Percentiles rank a stretch among this genome's conserved stretches.
Conservation (phyloP, 257 asterid genomes). For the Datura wrightii region DNA sequence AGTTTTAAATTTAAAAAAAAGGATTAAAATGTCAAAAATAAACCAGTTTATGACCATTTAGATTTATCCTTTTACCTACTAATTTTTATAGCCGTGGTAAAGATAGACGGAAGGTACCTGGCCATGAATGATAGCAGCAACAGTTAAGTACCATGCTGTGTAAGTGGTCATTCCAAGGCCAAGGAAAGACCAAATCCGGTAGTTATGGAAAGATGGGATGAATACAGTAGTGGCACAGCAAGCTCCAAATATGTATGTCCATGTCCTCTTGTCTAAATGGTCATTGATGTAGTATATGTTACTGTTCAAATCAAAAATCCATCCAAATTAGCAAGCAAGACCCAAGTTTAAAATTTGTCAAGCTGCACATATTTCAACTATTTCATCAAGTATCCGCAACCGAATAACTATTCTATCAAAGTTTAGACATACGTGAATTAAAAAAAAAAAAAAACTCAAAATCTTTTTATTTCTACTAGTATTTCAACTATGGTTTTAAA, state of each 20-base stretch:
- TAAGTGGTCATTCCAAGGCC: constrained; percentile 99
- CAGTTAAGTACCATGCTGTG: constrained; percentile 89
- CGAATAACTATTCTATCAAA: not conserved
- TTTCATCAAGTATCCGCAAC: not conserved
- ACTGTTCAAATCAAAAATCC: constrained; percentile 43
- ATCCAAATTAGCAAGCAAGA: not conserved
- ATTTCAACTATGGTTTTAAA: not conserved
- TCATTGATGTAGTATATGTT: constrained; percentile 91
- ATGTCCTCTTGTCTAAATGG: constrained; percentile 93
- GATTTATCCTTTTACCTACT: too few species aligned
- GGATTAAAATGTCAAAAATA: too few species aligned
- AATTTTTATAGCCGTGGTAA: too few species aligned
- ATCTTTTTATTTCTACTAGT: not conserved
- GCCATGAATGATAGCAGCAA: constrained; percentile 78
- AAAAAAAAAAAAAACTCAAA: too few species aligned
- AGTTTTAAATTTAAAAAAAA: too few species aligned
- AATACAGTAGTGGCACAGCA: constrained; percentile 97
- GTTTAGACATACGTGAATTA: not conserved
- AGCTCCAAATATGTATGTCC: constrained; percentile 99
- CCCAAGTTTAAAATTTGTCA: too few species aligned
- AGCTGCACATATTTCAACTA: too few species aligned
- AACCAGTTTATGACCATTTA: too few species aligned
- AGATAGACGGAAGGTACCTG: constrained; percentile 54
- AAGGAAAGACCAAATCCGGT: constrained; percentile 91
- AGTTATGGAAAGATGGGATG: constrained; percentile 94